phyloP scores from a whole-genome alignment of 1,284 basidiomycete species.

The Fomitiporia mediterranea region DNA sequence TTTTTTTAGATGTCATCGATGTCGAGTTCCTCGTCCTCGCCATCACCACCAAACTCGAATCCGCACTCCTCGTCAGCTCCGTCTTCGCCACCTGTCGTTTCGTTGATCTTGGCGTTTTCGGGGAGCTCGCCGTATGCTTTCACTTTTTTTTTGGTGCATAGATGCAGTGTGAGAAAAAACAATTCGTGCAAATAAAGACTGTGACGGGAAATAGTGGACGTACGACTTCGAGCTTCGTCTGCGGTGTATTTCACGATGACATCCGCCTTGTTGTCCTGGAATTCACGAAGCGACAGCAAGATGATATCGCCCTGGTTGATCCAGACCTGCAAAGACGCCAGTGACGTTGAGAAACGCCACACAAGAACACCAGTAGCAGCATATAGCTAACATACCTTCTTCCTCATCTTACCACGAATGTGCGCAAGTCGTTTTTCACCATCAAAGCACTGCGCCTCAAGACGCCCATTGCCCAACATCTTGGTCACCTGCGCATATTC shows the following conservation, averaged over 20 bases:
- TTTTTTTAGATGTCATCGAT: constrained; percentile 67
- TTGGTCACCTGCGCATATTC: constrained; percentile 98
- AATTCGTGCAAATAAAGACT: background rate
- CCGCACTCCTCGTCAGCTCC: constrained; percentile 64
- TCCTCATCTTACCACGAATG: constrained; percentile 98
- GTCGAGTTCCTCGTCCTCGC: constrained; percentile 38
- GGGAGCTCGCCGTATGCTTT: constrained; percentile 98
- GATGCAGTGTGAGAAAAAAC: background rate
- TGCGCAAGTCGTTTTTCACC: constrained; percentile 97
- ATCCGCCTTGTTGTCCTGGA: constrained; percentile 99
- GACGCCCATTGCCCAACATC: constrained; percentile 97
- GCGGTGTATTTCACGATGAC: constrained; percentile 99
- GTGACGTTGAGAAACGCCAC: background rate
- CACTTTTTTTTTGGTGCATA: constrained; percentile 40
- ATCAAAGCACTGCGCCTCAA: constrained; percentile 98
- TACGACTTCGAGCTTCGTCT: constrained; percentile 85
- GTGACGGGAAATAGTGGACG: constrained; percentile 28
- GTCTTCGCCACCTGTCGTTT: constrained; percentile 91
- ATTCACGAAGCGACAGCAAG: constrained; percentile 93
- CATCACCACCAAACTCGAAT: constrained; percentile 87
- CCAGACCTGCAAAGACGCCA: constrained; percentile 72
- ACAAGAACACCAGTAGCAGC: constrained; percentile 1
- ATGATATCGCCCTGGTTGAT: constrained; percentile 99
- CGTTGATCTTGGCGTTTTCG: constrained; percentile 98
- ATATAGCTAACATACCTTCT: constrained; percentile 70